Evolutionary conservation across 108 stramenopile genomes (phyloP), one percentile per base, ranked within the genome.

Genomic region (Skeletonema menzelii): DNA sequence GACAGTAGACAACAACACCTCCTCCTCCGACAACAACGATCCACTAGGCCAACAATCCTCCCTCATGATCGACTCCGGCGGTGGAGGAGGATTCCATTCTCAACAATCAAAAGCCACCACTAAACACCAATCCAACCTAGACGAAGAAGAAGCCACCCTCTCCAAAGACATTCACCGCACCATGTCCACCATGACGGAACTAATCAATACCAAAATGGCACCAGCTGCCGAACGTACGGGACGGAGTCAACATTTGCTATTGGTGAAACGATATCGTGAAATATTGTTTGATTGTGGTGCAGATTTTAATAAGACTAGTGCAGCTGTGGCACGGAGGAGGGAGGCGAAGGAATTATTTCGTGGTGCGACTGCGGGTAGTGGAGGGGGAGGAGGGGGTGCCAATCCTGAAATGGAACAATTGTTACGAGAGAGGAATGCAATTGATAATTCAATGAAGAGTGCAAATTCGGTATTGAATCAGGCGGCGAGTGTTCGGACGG

Each of bases 241-340:
- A 1, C 80, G 87, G 27, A 77, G 77, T 8, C 85, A 87, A 55
- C 81, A 87, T 55, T 58, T 74, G 11, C 70, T 87, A 7, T 63
- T 91, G 13, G 87, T 91, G 61, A 91, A 91, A 63, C 84, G 93
- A 53, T 94, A 94, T 72, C 83, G 93, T 26, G 93, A 94, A 76
- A 94, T 94, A 65, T 69, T 94, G 8, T 89, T 90, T 67, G 93
- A 94, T 77, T 81, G 85, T 20, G 72, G 67, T 2, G 78, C 84
- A 12, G 93, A 94, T 66, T 94, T 87, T 68, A 79, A 90, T 69
- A 94, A 94, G 63, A 80, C 87, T 10, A 47, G 55, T 38, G 79
- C 76, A 8, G 67, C 82, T 2, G 75, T 89, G 13, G 65, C 68
- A 2, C 86, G 93, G 10, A 77, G 82, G 44, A 56, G 83, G 44